phyloP scores from a whole-genome alignment of 805 yeast genomes.

The Wickerhamomyces strasburgensis region DNA sequence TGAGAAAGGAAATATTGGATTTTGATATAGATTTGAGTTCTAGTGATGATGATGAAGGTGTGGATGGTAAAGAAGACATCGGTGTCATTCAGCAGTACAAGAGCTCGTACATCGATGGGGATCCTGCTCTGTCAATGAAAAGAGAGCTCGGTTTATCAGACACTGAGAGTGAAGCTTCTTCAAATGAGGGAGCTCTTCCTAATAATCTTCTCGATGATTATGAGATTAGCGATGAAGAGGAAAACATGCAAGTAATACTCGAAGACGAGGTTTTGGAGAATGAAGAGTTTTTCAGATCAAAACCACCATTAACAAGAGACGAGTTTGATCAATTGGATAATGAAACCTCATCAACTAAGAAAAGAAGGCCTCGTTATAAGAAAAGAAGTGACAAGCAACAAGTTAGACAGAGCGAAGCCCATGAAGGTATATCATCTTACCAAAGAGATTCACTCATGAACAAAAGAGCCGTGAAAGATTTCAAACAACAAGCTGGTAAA shows the following conservation, averaged over 20 bases:
- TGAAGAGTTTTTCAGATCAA: too few relatives aligned
- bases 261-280: too few relatives aligned
- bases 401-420: not conserved
- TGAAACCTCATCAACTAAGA: slow-evolving; percentile 1
- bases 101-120: not conserved
- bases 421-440: not conserved
- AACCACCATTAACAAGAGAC: slow-evolving; percentile 3
- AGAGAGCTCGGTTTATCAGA: not conserved
- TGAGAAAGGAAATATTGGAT: slow-evolving; percentile 18
- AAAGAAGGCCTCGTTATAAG: not conserved
- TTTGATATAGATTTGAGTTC: slow-evolving; percentile 16
- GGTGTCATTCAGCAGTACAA: too few relatives aligned
- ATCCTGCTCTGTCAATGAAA: not conserved
- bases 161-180: not conserved
- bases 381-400: not conserved
- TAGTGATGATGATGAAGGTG: slow-evolving; percentile 10
- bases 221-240: slow-evolving; percentile 2
- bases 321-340: slow-evolving; percentile 15
- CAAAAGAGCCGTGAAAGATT: too few relatives aligned
- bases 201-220: not conserved
- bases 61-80: too few relatives aligned
- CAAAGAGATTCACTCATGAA: too few relatives aligned
- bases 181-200: not conserved
- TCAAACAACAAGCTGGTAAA: too few relatives aligned
- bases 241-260: not conserved